Base-by-base conservation (phyloP, 306 rosid genomes). In the Quercus gilva region DNA sequence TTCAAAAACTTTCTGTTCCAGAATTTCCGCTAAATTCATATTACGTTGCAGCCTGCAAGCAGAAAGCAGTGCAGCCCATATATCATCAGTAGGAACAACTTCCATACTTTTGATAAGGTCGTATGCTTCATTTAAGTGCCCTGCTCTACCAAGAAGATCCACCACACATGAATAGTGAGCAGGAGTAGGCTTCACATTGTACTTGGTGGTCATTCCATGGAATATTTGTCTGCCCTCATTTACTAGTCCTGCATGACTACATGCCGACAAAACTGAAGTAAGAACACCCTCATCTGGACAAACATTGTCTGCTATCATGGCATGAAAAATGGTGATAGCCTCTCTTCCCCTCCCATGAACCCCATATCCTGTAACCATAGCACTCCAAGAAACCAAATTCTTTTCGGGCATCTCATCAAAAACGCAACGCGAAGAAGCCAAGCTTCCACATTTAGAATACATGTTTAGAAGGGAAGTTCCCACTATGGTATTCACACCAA, bases 221-320 rank as follows among this genome's bases (percentile, higher is more conserved):
- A 90, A 90, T 76, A 86, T 63, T 31, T 80, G 70, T 76, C 84
- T 88, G 45, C 94, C 92, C 87, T 86, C 86, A 60, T 82, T 59
- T 53, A 90, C 86, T 69, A 90, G 78, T 83, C 91, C 91, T 55
- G 91, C 86, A 85, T 88, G 94, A 83, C 94, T 88, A 82, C 92
- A 90, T 60, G 92, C 89, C 5, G 92, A 85, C 49, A 90, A 79
- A 80, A 88, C 90, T 12, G 92, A 81, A 78, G 90, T 80, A 68
- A 91, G 79, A 76, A 87, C 74, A 57, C 90, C 91, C 82, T 87
- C 87, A 81, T 91, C 91, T 13, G 89, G 96, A 75, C 70, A 41
- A 69, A 86, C 78, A 28, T 56, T 75, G 77, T 75, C 83, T 25
- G 73, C 82, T 10, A 84, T 52, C 88, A 91, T 85, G 79, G 83